Conservation (phyloP, 805 yeast genomes). For the Hanseniaspora clermontiae region DNA sequence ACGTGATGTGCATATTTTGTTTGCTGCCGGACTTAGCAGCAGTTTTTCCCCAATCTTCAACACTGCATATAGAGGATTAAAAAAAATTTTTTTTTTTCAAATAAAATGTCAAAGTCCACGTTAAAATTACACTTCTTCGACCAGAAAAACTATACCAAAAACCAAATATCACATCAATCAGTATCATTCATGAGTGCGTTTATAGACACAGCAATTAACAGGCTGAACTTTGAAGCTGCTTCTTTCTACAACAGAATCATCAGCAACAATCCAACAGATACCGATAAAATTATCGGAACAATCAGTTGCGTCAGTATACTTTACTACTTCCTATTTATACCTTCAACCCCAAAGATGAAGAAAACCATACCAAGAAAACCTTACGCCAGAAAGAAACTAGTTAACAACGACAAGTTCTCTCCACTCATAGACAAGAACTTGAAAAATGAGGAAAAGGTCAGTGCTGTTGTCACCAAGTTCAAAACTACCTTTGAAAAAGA, state of each 20-base stretch:
- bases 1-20: no score
- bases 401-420: slow-evolving; percentile 3
- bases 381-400: slow-evolving; percentile 13
- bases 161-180: no score
- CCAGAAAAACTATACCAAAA: not conserved
- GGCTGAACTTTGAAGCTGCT: not conserved
- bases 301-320: slow-evolving; percentile 1
- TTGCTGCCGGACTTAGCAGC: no score
- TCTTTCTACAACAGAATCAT: slow-evolving; percentile 1
- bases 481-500: slow-evolving; percentile 21
- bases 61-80: no score
- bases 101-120: no score
- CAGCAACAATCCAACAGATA: slow-evolving; percentile 3
- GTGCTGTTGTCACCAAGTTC: slow-evolving; percentile 21
- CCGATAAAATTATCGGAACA: slow-evolving; percentile 10
- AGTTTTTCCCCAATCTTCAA: no score
- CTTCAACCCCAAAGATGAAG: not conserved
- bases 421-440: slow-evolving; percentile 6
- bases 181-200: not conserved
- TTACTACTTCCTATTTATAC: not conserved
- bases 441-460: slow-evolving; percentile 22
- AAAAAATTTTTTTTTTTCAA: no score
- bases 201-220: not conserved
- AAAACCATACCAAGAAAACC: slow-evolving; percentile 11
- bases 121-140: not conserved